Percentiles rank a stretch among this genome's conserved stretches.
Evolutionary conservation across 1,284 basidiomycete genomes (phyloP).

Genomic region (Malassezia caprae): DNA sequence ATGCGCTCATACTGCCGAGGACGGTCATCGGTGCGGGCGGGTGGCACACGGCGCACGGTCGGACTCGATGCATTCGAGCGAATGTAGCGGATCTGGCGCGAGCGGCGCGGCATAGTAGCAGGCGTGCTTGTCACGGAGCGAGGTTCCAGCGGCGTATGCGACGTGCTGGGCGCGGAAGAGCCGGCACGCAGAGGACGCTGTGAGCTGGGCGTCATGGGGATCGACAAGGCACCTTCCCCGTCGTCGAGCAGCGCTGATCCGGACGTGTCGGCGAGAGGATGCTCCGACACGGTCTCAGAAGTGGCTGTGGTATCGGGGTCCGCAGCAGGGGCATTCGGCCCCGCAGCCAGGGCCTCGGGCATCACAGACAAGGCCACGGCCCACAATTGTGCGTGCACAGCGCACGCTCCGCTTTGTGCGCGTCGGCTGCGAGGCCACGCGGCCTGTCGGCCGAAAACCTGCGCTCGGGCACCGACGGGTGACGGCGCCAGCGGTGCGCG

Average conservation of each 20-base stretch:
- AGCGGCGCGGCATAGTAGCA: too few species aligned
- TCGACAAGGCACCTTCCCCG: neutral
- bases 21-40: neutral
- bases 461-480: conserved; percentile 1
- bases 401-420: neutral
- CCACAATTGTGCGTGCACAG: neutral
- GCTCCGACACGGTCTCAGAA: neutral
- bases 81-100: neutral
- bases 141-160: neutral
- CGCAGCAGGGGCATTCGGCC: neutral
- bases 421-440: neutral
- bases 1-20: neutral
- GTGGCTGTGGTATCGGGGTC: neutral
- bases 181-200: neutral
- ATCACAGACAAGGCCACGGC: neutral
- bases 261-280: neutral
- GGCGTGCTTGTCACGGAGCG: neutral
- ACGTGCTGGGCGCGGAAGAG: neutral
- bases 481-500: neutral
- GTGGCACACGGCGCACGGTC: neutral
- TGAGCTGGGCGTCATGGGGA: neutral
- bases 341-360: neutral
- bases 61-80: neutral
- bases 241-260: neutral
- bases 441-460: conserved; percentile 1